Evolutionary conservation across 352 stramenopile species (phyloP).

Genomic region (Thraustochytrium sp.): DNA sequence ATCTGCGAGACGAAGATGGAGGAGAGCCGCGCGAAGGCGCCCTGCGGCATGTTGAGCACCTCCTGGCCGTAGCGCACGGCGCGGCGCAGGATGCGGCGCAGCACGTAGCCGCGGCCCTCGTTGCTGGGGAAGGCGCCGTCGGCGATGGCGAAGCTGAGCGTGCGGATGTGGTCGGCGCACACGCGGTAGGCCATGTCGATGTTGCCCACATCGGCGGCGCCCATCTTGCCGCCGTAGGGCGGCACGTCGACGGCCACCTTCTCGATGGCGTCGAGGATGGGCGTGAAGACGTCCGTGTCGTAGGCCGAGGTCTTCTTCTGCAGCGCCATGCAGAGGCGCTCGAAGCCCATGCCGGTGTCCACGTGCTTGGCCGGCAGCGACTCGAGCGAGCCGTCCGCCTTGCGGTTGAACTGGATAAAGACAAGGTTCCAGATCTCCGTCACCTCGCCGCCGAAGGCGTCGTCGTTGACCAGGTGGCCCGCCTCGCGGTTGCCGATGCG

Average conservation of each 20-base stretch:
- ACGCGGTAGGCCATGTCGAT: conserved; percentile 86
- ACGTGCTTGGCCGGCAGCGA: conserved; percentile 90
- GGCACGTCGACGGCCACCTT: conserved; percentile 61
- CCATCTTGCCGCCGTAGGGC: conserved; percentile 69
- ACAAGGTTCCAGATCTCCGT: conserved; percentile 99
- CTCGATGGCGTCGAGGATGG: conserved; percentile 89
- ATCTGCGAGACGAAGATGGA: conserved; percentile 82
- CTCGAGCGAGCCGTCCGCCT: conserved; percentile 76
- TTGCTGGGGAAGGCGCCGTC: conserved; percentile 93
- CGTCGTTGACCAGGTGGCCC: conserved; percentile 86
- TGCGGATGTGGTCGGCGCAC: conserved; percentile 95
- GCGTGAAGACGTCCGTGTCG: conserved; percentile 96
- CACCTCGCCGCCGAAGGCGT: conserved; percentile 83
- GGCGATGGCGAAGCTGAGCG: conserved; percentile 93
- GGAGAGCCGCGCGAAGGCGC: conserved; percentile 90
- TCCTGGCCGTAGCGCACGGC: conserved; percentile 95
- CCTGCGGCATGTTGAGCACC: conserved; percentile 85
- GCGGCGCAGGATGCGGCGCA: conserved; percentile 93
- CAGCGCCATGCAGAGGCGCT: conserved; percentile 82
- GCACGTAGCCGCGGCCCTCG: conserved; percentile 95
- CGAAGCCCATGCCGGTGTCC: conserved; percentile 98
- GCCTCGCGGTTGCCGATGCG: conserved; percentile 88
- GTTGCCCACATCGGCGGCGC: conserved; percentile 76
- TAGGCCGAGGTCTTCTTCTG: conserved; percentile 94
- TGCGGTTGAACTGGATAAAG: conserved; percentile 98